Base-by-base conservation (phyloP, 2,329 filamentous ascomycete genomes). In the Arthrinium puccinioides region DNA sequence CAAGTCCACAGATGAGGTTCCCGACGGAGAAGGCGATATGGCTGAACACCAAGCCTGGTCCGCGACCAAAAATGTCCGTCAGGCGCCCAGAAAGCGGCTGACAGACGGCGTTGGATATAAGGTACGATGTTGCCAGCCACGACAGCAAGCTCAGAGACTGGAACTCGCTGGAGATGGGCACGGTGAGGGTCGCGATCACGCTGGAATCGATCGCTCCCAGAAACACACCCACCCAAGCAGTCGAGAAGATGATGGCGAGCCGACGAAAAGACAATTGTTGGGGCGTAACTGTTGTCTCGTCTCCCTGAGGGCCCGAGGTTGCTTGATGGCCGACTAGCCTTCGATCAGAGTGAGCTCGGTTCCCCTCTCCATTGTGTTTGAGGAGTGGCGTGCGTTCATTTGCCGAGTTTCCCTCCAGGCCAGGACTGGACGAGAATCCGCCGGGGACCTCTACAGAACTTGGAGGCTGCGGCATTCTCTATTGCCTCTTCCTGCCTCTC, bases 81-180 rank as follows among this genome's bases (percentile, higher is more conserved):
- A 95, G 60, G 5, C 87, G 79, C 6, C 88, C 88, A 9, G 83
- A 87, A 16, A 95, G 71, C 11, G 88, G 88, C 57, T 94, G 88
- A 50, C 79, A 86, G 0, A 87, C 87, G 2, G 88, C 84, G 57
- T 90, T 94, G 47, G 87, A 82, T 51, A 94, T 88, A 19, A 94
- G 73, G 56, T 94, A 95, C 16, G 85, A 82, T 0, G 86, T 84
- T 0, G 87, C 88, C 6, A 95, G 78, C 88, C 88, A 95, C 1
- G 87, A 89, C 29, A 94, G 70, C 4, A 92, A 69, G 15, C 81
- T 83, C 19, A 94, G 75, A 1, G 86, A 94, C 41, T 81, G 70
- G 61, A 95, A 94, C 27, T 83, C 82, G 54, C 79, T 84, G 18
- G 85, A 84, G 45, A 95, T 94, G 7, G 87, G 86, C 0, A 76